Base-by-base conservation (phyloP, 257 asterid species). In the Oldenlandia corymbosa region DNA sequence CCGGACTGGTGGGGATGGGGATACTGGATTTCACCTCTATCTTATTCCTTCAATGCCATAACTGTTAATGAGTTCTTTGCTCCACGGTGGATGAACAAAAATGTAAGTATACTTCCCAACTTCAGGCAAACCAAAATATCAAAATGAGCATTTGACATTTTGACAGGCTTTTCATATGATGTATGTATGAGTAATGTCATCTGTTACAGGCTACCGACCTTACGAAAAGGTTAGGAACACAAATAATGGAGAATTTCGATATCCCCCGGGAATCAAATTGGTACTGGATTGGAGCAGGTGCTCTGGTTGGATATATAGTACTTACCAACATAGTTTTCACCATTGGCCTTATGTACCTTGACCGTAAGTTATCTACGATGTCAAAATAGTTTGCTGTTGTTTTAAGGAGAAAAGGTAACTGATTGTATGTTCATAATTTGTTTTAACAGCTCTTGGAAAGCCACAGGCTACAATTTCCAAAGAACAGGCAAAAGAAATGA, bases 1-100 rank as follows among this genome's bases (percentile, higher is more conserved):
- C n/a, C n/a, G n/a, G n/a, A n/a, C n/a, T 88, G 95, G 95, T 74
- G 84, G 90, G 76, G 76, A 55, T 88, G 96, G 96, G 96, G 87
- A 50, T 88, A 76, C 37, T 88, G 86, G 42, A 8, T 79, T 32
- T 86, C 96, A 62, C 96, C 95, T 39, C 82, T 88, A 95, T 80
- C 77, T 90, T 88, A 88, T 57, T 93, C 85, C 58, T 93, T 84
- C 75, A 88, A 86, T 59, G 96, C 96, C 54, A 74, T 88, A 52
- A 88, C 88, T 80, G 80, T 88, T 56, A 83, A 82, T 30, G 96
- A 88, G 75, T 88, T 88, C 70, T 77, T 88, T 17, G 96, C 83
- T 45, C 50, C 80, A 34, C 81, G 96, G 86, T 88, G 96, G 96
- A 83, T n/a, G n/a, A n/a, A n/a, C n/a, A n/a, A 90, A 54, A 48